Base-by-base conservation (phyloP, 768 basidiomycete genomes). In the Tephrocybe sp. region DNA sequence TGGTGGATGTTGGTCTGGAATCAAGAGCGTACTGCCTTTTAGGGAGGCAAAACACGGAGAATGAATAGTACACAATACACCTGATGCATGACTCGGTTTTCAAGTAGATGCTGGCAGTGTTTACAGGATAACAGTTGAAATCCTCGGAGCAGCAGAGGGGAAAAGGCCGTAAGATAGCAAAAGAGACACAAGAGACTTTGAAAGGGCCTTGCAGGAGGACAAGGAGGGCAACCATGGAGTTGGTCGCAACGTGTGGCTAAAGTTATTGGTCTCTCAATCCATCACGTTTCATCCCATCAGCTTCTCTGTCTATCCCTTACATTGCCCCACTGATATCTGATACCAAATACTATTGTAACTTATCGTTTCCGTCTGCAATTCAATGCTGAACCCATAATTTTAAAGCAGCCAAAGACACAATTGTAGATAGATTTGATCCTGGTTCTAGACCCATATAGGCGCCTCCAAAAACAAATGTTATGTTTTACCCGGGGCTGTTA, bases 21-120 rank as follows among this genome's bases (percentile, higher is more conserved):
- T 45, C 61, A 61, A 55, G 60, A 63, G 58, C 52, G 62, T 51
- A 61, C 47, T 59, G 54, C 60, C 54, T 59, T 49, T 45, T 19
- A 35, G n/a, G 34, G 51, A 48, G 52, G 39, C 20, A 39, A 45
- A 46, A 40, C 49, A 36, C 32, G 42, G 39, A 48, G 39, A 26
- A 59, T 55, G 53, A 59, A 39, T 52, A 45, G 20, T 31, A 36
- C 39, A 40, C 41, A 46, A 30, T 35, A 44, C 30, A 22, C 35
- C 42, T 55, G 53, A 59, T 56, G 48, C 39, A 17, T 52, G 16
- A 30, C n/a, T n/a, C n/a, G 41, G 12, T 53, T 51, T 54, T 54
- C 49, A n/a, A 51, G 35, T 16, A 5, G 39, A 10, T 32, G 17
- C 14, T 20, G 26, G 16, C 8, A 26, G 35, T 22, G 49, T 52